Evolutionary conservation across 441 rosid genomes (phyloP).

Genomic region (Theobroma grandiflorum): DNA sequence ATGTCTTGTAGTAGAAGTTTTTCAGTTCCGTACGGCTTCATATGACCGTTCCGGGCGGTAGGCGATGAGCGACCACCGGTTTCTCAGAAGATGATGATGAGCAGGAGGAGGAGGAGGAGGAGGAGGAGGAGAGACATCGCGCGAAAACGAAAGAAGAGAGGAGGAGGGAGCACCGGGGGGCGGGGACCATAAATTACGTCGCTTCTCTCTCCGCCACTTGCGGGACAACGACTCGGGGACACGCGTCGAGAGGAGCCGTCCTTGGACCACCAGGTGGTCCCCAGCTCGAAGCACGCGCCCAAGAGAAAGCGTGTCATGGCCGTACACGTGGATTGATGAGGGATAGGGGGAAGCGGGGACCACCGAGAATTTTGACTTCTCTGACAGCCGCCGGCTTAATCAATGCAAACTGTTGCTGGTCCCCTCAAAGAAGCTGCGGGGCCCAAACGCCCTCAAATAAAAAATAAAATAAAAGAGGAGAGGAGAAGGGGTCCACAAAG

Average conservation of each 20-base stretch:
- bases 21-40: background rate
- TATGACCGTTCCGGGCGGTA: background rate
- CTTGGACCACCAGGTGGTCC: conserved; percentile 78
- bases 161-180: background rate
- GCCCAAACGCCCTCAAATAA: conserved; percentile 8
- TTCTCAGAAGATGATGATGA: background rate
- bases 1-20: background rate
- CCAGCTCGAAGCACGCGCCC: conserved; percentile 60
- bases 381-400: conserved; percentile 96
- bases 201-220: conserved; percentile 50
- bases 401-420: conserved; percentile 44
- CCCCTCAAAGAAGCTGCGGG: conserved; percentile 37
- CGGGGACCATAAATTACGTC: conserved; percentile 59
- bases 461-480: background rate
- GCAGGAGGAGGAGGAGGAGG: conserved; percentile 3
- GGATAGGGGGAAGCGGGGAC: conserved; percentile 45
- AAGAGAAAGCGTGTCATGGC: conserved; percentile 39
- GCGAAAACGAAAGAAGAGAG: background rate
- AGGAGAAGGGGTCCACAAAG: background rate
- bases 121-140: conserved; percentile 16
- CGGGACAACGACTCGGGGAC: conserved; percentile 53
- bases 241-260: conserved; percentile 45
- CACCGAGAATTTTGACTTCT: conserved; percentile 61
- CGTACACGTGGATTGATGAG: conserved; percentile 58
- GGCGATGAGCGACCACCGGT: background rate